These are phyloP conservation scores for Colletotrichum lindemuthianum DNA, from an alignment of 2,329 filamentous ascomycete species.

Conservation along the genomic window DNA sequence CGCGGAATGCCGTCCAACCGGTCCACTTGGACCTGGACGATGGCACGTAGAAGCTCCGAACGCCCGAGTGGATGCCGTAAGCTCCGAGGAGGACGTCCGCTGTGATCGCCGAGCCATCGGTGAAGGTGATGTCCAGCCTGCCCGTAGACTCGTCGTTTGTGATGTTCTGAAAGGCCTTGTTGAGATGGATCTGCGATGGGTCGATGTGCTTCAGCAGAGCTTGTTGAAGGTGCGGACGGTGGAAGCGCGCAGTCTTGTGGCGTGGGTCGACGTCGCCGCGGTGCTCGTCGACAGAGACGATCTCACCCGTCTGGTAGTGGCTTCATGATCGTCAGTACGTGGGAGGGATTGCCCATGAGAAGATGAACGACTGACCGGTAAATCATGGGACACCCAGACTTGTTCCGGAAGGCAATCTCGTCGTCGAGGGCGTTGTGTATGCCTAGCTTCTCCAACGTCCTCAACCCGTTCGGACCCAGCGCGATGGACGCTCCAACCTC, in stretches of 20 bases:
- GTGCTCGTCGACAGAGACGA: conserved; percentile 55
- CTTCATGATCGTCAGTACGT: conserved; percentile 37
- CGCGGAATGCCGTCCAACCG: conserved; percentile 55
- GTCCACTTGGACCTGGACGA: conserved; percentile 52
- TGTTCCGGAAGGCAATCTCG: conserved; percentile 51
- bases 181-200: conserved; percentile 51
- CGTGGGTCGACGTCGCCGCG: conserved; percentile 47
- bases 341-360: background rate
- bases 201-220: conserved; percentile 58
- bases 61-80: conserved; percentile 62
- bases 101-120: conserved; percentile 54
- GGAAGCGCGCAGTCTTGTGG: conserved; percentile 56
- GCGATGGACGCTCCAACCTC: conserved; percentile 61
- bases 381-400: conserved; percentile 55
- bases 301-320: conserved; percentile 55
- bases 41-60: conserved; percentile 56
- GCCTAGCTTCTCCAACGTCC: conserved; percentile 60
- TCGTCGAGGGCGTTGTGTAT: conserved; percentile 56
- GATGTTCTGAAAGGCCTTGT: conserved; percentile 52
- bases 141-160: conserved; percentile 41
- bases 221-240: conserved; percentile 60
- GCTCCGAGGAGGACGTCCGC: conserved; percentile 62
- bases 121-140: conserved; percentile 53
- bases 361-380: conserved; percentile 46
- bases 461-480: conserved; percentile 63